Evolutionary conservation across 192 early-diverging fungal genomes (phyloP).

Genomic region (Entomortierella lignicola): DNA sequence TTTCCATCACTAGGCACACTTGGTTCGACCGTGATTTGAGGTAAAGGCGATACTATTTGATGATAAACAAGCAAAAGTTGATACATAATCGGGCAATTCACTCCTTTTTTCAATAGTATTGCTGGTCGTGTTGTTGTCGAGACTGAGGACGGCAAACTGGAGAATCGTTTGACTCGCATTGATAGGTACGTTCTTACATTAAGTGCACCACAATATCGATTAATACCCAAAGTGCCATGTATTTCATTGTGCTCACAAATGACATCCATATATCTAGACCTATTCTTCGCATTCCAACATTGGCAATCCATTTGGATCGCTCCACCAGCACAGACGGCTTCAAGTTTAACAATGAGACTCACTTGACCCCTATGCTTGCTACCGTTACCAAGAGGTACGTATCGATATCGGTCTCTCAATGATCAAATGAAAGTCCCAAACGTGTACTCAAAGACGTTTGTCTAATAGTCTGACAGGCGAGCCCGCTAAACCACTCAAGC

Average conservation of each 20-base stretch:
- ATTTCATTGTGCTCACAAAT: too few relatives aligned
- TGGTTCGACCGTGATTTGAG: conserved; percentile 99
- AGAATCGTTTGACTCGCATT: conserved; percentile 82
- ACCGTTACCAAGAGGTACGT: conserved; percentile 70
- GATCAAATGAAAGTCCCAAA: too few relatives aligned
- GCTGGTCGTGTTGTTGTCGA: conserved; percentile 94
- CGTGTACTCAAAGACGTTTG: not conserved
- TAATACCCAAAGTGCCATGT: too few relatives aligned
- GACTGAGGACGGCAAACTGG: conserved; percentile 73
- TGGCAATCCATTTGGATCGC: conserved; percentile 97
- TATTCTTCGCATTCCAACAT: conserved; percentile 94
- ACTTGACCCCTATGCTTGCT: conserved; percentile 90
- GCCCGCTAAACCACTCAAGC: conserved; percentile 33
- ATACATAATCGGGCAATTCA: too few relatives aligned
- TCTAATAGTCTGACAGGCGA: conserved; percentile 44
- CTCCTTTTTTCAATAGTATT: conserved; percentile 56
- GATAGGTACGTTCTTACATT: conserved; percentile 72
- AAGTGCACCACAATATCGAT: too few relatives aligned
- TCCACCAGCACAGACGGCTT: conserved; percentile 77
- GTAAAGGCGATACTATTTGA: conserved; percentile 12
- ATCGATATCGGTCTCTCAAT: not conserved
- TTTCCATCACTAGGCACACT: conserved; percentile 76
- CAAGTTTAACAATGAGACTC: conserved; percentile 96
- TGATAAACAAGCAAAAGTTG: too few relatives aligned
- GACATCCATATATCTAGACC: conserved; percentile 59